Conservation (phyloP, 495 filamentous ascomycete species). For the Penicillium riverlandense region DNA sequence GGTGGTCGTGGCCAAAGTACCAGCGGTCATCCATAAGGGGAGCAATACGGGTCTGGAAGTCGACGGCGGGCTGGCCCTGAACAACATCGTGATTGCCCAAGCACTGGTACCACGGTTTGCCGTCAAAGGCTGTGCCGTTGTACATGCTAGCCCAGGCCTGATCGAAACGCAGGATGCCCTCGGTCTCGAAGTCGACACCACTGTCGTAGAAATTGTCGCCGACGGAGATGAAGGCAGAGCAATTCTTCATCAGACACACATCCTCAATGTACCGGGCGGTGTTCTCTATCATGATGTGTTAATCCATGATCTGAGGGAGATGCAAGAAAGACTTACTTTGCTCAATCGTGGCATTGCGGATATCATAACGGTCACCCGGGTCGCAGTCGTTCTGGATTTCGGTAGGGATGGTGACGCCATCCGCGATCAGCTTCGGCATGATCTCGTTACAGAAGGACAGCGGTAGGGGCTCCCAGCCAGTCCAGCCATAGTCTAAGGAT, state of each 20-base stretch:
- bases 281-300: not conserved
- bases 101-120: constrained; percentile 12
- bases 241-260: constrained; percentile 12
- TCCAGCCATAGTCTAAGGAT: constrained; percentile 12
- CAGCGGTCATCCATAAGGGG: constrained; percentile 12
- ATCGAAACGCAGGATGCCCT: constrained; percentile 13
- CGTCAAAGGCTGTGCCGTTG: constrained; percentile 7
- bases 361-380: constrained; percentile 7
- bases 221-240: constrained; percentile 10
- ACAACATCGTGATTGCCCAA: constrained; percentile 16
- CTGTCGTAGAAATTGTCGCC: constrained; percentile 19
- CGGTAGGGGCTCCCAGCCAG: constrained; percentile 12
- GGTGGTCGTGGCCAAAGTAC: constrained; percentile 11
- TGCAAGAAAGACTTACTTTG: constrained; percentile 5
- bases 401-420: constrained; percentile 5
- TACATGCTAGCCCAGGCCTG: constrained; percentile 15
- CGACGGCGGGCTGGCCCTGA: constrained; percentile 11
- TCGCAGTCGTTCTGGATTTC: constrained; percentile 15
- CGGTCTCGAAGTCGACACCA: constrained; percentile 11
- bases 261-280: constrained; percentile 12
- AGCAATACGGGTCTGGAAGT: constrained; percentile 12
- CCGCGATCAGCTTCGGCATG: constrained; percentile 4
- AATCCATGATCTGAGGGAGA: too few relatives aligned
- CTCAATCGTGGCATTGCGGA: constrained; percentile 11
- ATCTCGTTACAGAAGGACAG: constrained; percentile 12